A percentile compares a stretch with the other conserved stretches of the same genome.
phyloP scores from a whole-genome alignment of 1,284 basidiomycete species.

The Baeospora myosura region DNA sequence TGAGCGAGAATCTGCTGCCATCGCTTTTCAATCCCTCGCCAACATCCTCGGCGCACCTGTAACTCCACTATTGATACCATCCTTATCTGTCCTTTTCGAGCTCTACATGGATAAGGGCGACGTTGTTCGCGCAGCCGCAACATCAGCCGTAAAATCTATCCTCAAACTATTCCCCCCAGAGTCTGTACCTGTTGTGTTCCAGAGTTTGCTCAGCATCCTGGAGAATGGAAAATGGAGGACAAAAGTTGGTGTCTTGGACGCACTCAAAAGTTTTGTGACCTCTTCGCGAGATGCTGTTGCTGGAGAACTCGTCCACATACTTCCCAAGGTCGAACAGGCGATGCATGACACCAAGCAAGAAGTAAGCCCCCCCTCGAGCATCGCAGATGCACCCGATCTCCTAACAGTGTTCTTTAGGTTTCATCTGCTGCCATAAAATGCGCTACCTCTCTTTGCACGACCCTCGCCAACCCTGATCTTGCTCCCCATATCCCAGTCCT shows the following conservation, averaged over 20 bases:
- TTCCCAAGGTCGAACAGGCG: slow-evolving; percentile 83
- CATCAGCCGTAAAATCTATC: slow-evolving; percentile 78
- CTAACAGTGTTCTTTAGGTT: slow-evolving; percentile 47
- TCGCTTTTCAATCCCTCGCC: slow-evolving; percentile 77
- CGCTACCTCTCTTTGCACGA: slow-evolving; percentile 87
- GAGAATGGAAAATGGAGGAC: slow-evolving; percentile 91
- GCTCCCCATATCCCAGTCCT: slow-evolving; percentile 85
- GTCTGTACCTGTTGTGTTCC: slow-evolving; percentile 71
- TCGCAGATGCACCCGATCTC: slow-evolving; percentile 2
- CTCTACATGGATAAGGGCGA: slow-evolving; percentile 94
- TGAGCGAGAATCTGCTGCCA: slow-evolving; percentile 87
- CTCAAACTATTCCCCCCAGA: slow-evolving; percentile 83
- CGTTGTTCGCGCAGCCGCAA: slow-evolving; percentile 80
- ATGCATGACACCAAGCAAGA: slow-evolving; percentile 99
- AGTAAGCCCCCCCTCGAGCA: slow-evolving; percentile 36
- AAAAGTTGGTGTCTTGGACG: slow-evolving; percentile 91
- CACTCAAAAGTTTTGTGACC: slow-evolving; percentile 68
- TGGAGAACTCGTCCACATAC: slow-evolving; percentile 72
- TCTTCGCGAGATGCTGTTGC: slow-evolving; percentile 79
- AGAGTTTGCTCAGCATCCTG: slow-evolving; percentile 65
- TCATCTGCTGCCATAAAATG: slow-evolving; percentile 86
- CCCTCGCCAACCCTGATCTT: slow-evolving; percentile 92
- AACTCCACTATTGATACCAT: slow-evolving; percentile 78
- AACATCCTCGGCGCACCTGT: slow-evolving; percentile 66
- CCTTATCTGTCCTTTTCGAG: slow-evolving; percentile 76